Percentiles rank a stretch among this genome's conserved stretches.
Evolutionary conservation across 257 asterid species (phyloP).

Genomic region (Eustoma russellianum): DNA sequence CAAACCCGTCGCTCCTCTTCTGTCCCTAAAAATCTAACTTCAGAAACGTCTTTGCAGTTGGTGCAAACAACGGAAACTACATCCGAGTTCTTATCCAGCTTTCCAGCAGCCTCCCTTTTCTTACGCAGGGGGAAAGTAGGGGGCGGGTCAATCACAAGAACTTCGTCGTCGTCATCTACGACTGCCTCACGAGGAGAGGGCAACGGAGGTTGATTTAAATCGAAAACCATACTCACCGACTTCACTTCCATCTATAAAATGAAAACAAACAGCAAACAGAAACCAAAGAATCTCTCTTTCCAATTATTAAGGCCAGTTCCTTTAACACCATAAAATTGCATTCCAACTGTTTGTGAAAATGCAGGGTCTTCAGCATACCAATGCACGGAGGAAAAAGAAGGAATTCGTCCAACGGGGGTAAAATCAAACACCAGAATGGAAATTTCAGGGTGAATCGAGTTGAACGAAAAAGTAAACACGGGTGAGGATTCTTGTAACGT

Average conservation of each 20-base stretch:
- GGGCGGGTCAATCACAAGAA: slow-evolving; percentile 18
- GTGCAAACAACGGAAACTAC: slow-evolving; percentile 26
- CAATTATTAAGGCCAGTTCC: background rate
- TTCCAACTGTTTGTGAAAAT: slow-evolving; percentile 2
- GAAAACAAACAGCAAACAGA: background rate
- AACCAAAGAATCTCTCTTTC: too few relatives aligned
- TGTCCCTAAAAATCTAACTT: slow-evolving; percentile 25
- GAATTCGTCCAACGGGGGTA: background rate
- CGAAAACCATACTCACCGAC: slow-evolving; percentile 45
- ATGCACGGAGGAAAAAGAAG: background rate
- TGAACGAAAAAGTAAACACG: background rate
- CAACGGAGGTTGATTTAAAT: slow-evolving; percentile 63
- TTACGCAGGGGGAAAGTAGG: background rate
- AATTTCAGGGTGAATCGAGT: background rate
- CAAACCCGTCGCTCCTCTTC: slow-evolving; percentile 33
- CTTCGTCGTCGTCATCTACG: slow-evolving; percentile 17
- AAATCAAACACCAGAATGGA: background rate
- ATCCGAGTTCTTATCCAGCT: background rate
- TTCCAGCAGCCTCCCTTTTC: slow-evolving; percentile 2
- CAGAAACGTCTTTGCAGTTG: slow-evolving; percentile 36
- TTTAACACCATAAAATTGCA: background rate
- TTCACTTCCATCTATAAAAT: slow-evolving; percentile 15
- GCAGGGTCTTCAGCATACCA: background rate
- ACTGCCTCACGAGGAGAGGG: slow-evolving; percentile 54
- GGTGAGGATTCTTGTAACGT: slow-evolving; percentile 3